Percentiles rank a stretch among this genome's conserved stretches.
Conservation (phyloP, 2,329 filamentous ascomycete genomes). For the Pseudogymnoascus sp. region DNA sequence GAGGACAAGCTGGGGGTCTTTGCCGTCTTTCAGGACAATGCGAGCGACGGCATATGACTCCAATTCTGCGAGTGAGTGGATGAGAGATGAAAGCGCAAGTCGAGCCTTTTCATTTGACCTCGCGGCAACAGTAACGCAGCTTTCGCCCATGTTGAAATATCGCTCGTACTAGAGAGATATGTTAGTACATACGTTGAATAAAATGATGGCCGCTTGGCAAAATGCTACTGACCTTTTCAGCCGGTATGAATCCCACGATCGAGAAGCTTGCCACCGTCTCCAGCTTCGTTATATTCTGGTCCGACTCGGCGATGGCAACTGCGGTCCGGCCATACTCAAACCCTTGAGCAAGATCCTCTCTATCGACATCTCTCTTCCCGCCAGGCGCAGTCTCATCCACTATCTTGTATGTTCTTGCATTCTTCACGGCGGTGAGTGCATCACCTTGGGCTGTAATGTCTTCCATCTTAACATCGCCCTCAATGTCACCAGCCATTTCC, state of each 20-base stretch:
- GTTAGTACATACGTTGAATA: neutral
- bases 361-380: slow-evolving; percentile 73
- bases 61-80: slow-evolving; percentile 78
- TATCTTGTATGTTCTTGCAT: slow-evolving; percentile 72
- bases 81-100: slow-evolving; percentile 79
- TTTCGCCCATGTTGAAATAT: slow-evolving; percentile 77
- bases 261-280: slow-evolving; percentile 69
- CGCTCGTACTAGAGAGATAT: slow-evolving; percentile 58
- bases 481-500: slow-evolving; percentile 35
- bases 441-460: slow-evolving; percentile 35
- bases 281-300: slow-evolving; percentile 81
- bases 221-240: slow-evolving; percentile 49
- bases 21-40: slow-evolving; percentile 76
- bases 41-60: slow-evolving; percentile 82
- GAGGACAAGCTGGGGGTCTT: slow-evolving; percentile 68
- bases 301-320: slow-evolving; percentile 79
- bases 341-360: slow-evolving; percentile 81
- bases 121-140: slow-evolving; percentile 69
- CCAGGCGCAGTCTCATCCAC: slow-evolving; percentile 67
- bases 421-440: slow-evolving; percentile 63
- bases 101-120: slow-evolving; percentile 74
- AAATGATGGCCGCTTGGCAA: neutral
- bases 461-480: slow-evolving; percentile 39
- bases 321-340: slow-evolving; percentile 91
- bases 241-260: slow-evolving; percentile 79